Evolutionary conservation across 2,329 filamentous ascomycete species (phyloP).

Genomic region (Diplocarpon rosae): DNA sequence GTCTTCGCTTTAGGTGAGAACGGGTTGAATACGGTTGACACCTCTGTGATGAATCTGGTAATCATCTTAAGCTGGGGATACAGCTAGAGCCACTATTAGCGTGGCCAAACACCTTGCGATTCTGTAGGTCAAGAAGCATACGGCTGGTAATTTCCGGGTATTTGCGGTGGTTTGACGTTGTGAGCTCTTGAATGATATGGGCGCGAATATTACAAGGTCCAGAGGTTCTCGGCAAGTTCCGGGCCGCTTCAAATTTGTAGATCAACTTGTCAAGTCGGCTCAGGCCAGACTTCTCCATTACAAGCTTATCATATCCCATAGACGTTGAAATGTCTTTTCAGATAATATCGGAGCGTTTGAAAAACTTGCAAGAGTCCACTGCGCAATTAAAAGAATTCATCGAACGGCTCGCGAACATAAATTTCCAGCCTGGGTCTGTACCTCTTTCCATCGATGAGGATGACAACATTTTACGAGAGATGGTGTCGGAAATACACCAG

Average conservation of each 20-base stretch:
- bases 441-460: conserved; percentile 33
- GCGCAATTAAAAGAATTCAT: conserved; percentile 48
- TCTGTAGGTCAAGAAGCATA: too few species aligned
- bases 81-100: conserved; percentile 6
- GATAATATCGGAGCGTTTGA: conserved; percentile 49
- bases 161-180: not conserved
- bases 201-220: conserved; percentile 6
- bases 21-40: conserved; percentile 83
- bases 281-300: not conserved
- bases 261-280: conserved; percentile 2
- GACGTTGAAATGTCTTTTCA: conserved; percentile 40
- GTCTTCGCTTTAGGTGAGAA: conserved; percentile 72
- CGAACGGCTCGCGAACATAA: conserved; percentile 44
- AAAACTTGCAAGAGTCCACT: conserved; percentile 49
- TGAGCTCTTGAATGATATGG: not conserved
- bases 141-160: too few species aligned
- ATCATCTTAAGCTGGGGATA: conserved; percentile 48
- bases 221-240: conserved; percentile 9
- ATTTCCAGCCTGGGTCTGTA: conserved; percentile 47
- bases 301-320: not conserved
- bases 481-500: conserved; percentile 71
- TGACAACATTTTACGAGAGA: conserved; percentile 52
- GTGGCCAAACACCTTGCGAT: not conserved
- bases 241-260: not conserved
- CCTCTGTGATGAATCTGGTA: conserved; percentile 74